Percentiles rank a stretch among this genome's conserved stretches.
phyloP scores from a whole-genome alignment of 768 basidiomycete species.

The Suillus placidus region DNA sequence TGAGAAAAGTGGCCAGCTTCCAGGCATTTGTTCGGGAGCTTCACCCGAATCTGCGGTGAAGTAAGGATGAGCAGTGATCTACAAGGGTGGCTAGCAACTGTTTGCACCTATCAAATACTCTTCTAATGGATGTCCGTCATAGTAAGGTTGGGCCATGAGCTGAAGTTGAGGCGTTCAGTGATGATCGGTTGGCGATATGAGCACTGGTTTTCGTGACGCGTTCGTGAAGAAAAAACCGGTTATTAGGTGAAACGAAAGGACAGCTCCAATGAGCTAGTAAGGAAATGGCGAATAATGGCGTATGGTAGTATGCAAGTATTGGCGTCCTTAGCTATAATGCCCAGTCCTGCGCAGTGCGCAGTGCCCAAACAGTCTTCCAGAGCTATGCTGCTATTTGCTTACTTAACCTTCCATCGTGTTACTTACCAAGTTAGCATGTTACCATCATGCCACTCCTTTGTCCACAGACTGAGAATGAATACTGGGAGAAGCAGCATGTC shows the following conservation, averaged over 20 bases:
- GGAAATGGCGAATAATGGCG: background rate
- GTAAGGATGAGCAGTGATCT: constrained; percentile 11
- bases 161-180: constrained; percentile 8
- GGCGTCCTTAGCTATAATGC: background rate
- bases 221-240: constrained; percentile 26
- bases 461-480: no score
- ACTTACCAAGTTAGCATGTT: constrained; percentile 1
- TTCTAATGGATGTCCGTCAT: constrained; percentile 76
- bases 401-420: background rate
- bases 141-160: constrained; percentile 75
- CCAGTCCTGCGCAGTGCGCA: background rate
- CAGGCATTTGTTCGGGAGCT: constrained; percentile 57
- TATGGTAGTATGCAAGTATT: background rate
- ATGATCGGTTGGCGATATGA: constrained; percentile 17
- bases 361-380: background rate
- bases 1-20: constrained; percentile 43
- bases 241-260: constrained; percentile 28
- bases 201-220: constrained; percentile 22
- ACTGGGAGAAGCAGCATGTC: background rate
- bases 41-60: constrained; percentile 59
- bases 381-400: background rate
- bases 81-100: constrained; percentile 11
- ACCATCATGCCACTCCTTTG: background rate
- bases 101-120: constrained; percentile 67
- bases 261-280: background rate